These are phyloP conservation scores for Handroanthus guayacan DNA, from an alignment of 257 asterid species.

Conservation along the genomic window DNA sequence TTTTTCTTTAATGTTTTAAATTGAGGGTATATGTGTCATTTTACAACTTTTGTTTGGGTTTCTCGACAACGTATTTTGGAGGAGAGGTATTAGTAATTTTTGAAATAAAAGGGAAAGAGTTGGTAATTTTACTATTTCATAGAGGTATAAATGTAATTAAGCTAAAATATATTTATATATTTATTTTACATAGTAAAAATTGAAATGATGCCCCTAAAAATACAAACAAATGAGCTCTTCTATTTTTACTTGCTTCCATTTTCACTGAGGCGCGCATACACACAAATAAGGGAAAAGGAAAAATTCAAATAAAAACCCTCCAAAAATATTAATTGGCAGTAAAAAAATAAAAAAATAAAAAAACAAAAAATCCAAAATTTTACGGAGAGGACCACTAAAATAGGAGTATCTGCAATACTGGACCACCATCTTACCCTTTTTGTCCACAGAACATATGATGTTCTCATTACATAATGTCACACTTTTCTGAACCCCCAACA, in stretches of 20 bases:
- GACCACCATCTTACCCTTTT: conserved; percentile 37
- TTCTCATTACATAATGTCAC: conserved; percentile 22
- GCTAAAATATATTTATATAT: too few relatives aligned
- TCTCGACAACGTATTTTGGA: too few relatives aligned
- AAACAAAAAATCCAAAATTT: neutral
- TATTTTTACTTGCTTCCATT: conserved; percentile 39
- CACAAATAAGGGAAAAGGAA: neutral
- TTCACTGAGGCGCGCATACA: neutral
- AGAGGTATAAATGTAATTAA: too few relatives aligned
- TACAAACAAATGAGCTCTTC: too few relatives aligned
- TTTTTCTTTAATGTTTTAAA: too few relatives aligned
- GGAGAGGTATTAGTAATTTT: too few relatives aligned
- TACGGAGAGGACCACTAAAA: conserved; percentile 35
- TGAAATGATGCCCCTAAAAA: too few relatives aligned
- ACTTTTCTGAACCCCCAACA: conserved; percentile 39
- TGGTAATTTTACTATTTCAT: too few relatives aligned
- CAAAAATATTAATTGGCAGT: conserved; percentile 25
- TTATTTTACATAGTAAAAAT: too few relatives aligned
- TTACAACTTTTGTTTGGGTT: too few relatives aligned
- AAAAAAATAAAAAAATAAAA: neutral
- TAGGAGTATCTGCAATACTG: conserved; percentile 24
- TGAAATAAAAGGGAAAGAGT: too few relatives aligned
- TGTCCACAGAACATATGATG: neutral
- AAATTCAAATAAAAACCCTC: neutral
- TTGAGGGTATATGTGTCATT: too few relatives aligned